phyloP scores from a whole-genome alignment of 140 eudicot genomes.

The Stevia rebaudiana region DNA sequence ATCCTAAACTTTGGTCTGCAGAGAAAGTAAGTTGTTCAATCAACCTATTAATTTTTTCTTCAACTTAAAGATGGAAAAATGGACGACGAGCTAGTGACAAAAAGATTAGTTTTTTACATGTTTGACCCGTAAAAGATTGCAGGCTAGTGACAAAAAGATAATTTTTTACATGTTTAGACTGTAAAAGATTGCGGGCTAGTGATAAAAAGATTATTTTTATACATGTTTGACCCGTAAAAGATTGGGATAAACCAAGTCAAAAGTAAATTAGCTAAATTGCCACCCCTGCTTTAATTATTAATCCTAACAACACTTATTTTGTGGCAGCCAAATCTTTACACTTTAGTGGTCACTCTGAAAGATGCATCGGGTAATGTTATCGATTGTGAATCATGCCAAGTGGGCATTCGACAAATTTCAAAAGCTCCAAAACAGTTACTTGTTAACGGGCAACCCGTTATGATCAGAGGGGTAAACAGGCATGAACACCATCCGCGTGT shows the following conservation, averaged over 20 bases:
- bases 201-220: background rate
- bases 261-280: too few relatives aligned
- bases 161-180: background rate
- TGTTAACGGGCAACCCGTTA: constrained; percentile 84
- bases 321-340: constrained; percentile 85
- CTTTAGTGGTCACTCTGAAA: constrained; percentile 74
- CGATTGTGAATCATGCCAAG: constrained; percentile 95
- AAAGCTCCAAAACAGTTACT: constrained; percentile 90
- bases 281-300: background rate
- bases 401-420: constrained; percentile 71
- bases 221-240: background rate
- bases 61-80: background rate
- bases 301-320: constrained; percentile 12
- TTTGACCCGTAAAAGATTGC: background rate
- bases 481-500: constrained; percentile 97
- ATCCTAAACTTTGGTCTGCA: constrained; percentile 92
- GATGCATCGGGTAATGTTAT: constrained; percentile 67
- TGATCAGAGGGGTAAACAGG: constrained; percentile 95
- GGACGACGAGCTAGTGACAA: background rate
- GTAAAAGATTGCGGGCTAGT: background rate
- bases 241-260: background rate
- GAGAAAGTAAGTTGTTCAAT: constrained; percentile 51
- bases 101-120: background rate
- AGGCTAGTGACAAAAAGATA: background rate
- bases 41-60: background rate